Evolutionary conservation across 164 flowering plant species (phyloP).

Genomic region (Macadamia integrifolia): DNA sequence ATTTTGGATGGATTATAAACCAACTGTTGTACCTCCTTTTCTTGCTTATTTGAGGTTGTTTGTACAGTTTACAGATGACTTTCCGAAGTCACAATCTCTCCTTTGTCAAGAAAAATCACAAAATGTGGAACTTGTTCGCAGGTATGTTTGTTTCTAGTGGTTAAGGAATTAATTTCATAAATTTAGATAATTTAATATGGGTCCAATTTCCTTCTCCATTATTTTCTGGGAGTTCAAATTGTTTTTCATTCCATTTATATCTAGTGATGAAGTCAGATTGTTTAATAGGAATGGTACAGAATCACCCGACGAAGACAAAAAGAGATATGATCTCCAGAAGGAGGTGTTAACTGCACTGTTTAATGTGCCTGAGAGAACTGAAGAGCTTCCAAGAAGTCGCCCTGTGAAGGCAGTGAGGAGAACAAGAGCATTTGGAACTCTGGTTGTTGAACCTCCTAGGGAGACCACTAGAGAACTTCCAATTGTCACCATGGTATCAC

Average conservation of each 20-base stretch:
- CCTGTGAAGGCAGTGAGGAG: slow-evolving; percentile 21
- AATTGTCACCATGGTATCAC: slow-evolving; percentile 11
- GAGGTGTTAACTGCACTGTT: slow-evolving; percentile 53
- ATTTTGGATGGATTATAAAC: no score
- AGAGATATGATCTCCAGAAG: slow-evolving; percentile 32
- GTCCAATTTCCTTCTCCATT: slow-evolving; percentile 2
- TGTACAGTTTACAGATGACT: slow-evolving; percentile 17
- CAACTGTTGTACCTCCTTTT: background rate
- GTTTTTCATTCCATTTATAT: slow-evolving; percentile 2
- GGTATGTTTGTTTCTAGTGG: slow-evolving; percentile 14
- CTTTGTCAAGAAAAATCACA: slow-evolving; percentile 5
- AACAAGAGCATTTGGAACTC: slow-evolving; percentile 16
- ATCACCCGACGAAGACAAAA: slow-evolving; percentile 12
- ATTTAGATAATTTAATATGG: background rate
- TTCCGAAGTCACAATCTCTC: slow-evolving; percentile 5
- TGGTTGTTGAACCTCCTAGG: slow-evolving; percentile 32
- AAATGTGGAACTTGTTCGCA: slow-evolving; percentile 6
- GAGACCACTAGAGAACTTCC: slow-evolving; percentile 16
- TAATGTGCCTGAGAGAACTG: slow-evolving; percentile 29
- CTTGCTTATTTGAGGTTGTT: slow-evolving; percentile 9
- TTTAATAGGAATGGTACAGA: slow-evolving; percentile 18
- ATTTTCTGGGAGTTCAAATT: background rate
- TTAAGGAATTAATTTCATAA: background rate
- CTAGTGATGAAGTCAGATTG: slow-evolving; percentile 7
- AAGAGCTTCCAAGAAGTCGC: slow-evolving; percentile 26